phyloP scores from a whole-genome alignment of 352 stramenopile genomes.

The Halophytophthora polymorphica region DNA sequence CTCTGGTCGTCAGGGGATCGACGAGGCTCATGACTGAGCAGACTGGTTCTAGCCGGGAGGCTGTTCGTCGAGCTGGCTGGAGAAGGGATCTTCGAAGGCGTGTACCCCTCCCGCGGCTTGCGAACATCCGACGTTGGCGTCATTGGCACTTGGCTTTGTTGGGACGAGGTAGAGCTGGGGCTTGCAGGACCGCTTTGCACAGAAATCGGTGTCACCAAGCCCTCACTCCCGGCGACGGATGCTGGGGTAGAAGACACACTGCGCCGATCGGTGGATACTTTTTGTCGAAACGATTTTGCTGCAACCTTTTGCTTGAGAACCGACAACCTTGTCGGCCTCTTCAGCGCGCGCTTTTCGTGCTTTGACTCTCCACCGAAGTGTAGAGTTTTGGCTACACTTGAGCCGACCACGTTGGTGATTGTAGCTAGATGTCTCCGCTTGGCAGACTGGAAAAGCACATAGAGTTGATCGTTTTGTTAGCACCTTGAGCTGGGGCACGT shows the following conservation, averaged over 20 bases:
- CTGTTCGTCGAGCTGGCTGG: conserved; percentile 7
- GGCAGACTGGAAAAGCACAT: conserved; percentile 16
- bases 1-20: conserved; percentile 12
- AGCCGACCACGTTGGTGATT: conserved; percentile 55
- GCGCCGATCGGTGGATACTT: too few species aligned
- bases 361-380: conserved; percentile 17
- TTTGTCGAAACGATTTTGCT: neutral
- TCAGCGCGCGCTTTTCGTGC: conserved; percentile 1
- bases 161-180: conserved; percentile 1
- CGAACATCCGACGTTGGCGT: conserved; percentile 26
- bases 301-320: neutral
- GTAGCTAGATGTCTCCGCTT: conserved; percentile 56
- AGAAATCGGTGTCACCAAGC: neutral
- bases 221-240: conserved; percentile 1
- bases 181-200: neutral
- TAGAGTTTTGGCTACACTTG: conserved; percentile 23
- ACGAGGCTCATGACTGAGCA: neutral
- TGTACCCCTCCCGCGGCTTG: conserved; percentile 13
- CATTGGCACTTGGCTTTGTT: conserved; percentile 24
- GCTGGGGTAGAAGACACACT: neutral
- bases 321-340: conserved; percentile 3
- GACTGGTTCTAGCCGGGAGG: conserved; percentile 3
- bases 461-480: neutral
- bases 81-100: conserved; percentile 20
- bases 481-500: neutral